A percentile compares a stretch with the other conserved stretches of the same genome.
phyloP scores from a whole-genome alignment of 225 moss, liverwort and hornwort genomes.

The Pleurozium schreberi region DNA sequence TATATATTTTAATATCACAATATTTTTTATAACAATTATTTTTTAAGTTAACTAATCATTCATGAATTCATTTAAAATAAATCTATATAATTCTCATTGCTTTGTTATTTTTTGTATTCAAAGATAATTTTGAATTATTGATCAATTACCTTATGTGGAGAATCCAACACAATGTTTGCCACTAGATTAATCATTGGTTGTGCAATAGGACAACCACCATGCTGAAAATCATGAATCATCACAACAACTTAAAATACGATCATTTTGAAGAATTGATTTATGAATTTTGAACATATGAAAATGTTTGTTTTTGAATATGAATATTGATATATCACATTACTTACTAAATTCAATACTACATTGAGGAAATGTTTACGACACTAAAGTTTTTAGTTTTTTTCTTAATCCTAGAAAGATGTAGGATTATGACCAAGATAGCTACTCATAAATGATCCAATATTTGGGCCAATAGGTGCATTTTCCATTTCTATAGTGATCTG shows the following conservation, averaged over 20 bases:
- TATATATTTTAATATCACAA: no score
- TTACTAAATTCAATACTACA: neutral
- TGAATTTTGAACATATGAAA: no score
- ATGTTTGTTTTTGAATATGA: no score
- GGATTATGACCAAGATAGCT: neutral
- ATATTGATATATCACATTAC: no score
- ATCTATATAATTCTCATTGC: no score
- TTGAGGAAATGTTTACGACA: fast-evolving
- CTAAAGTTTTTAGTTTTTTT: neutral
- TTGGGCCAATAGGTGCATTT: no score
- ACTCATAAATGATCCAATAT: fast-evolving
- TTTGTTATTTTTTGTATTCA: no score
- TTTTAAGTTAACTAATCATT: no score
- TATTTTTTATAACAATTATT: no score
- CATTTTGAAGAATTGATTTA: neutral
- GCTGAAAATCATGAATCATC: conserved; percentile 19
- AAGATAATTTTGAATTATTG: neutral
- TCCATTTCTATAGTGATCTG: fast-evolving
- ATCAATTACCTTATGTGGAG: conserved; percentile 52
- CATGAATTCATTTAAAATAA: no score
- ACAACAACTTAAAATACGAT: neutral
- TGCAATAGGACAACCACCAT: conserved; percentile 54
- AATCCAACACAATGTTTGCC: conserved; percentile 39
- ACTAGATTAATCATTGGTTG: conserved; percentile 48
- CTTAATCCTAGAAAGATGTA: fast-evolving